Evolutionary conservation across 176 grass and related monocot species (phyloP).

Genomic region (Rhynchospora breviuscula): DNA sequence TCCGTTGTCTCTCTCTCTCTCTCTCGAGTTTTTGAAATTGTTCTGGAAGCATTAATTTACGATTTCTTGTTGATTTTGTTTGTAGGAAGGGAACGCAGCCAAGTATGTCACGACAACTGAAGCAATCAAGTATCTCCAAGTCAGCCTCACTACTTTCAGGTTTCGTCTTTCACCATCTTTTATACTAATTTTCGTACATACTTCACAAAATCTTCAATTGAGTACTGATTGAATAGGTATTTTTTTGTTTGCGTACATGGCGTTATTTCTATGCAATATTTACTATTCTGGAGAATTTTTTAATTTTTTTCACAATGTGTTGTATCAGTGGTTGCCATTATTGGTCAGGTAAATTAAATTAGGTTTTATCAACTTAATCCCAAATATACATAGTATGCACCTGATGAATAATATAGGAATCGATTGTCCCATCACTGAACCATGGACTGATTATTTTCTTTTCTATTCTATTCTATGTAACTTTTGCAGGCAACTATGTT

Average conservation of each 20-base stretch:
- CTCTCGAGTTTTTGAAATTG: neutral
- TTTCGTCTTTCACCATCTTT: neutral
- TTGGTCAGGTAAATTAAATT: neutral
- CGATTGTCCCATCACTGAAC: no score
- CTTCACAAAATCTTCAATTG: neutral
- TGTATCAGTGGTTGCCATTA: neutral
- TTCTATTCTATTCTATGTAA: neutral
- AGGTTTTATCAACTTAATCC: neutral
- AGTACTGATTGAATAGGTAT: no score
- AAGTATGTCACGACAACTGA: slow-evolving; percentile 91
- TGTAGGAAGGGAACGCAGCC: slow-evolving; percentile 86
- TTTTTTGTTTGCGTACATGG: neutral
- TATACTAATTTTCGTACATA: neutral
- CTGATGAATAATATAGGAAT: neutral
- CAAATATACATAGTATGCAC: neutral
- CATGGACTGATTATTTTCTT: no score
- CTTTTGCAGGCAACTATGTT: slow-evolving; percentile 78
- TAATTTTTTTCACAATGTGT: neutral
- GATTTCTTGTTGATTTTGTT: neutral
- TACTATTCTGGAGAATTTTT: neutral
- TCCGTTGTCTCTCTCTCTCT: neutral
- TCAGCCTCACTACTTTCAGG: slow-evolving; percentile 70
- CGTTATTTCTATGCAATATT: neutral
- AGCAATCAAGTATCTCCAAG: slow-evolving; percentile 79
- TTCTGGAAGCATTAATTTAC: neutral